These are phyloP conservation scores for Euphrasia arctica DNA, from an alignment of 305 asterid genomes.

Conservation along the genomic window DNA sequence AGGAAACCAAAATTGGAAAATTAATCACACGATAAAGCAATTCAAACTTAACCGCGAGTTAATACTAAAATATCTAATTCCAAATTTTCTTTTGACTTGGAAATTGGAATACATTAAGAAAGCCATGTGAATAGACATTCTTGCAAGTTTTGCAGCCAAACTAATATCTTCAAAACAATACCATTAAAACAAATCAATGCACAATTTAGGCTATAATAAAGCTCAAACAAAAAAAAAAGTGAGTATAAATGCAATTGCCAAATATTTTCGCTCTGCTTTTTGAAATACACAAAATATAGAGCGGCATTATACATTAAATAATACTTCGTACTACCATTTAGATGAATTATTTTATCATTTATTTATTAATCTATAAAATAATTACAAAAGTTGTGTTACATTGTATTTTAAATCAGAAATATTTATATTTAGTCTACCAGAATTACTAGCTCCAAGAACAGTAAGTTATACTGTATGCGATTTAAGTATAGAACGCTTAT, in stretches of 20 bases:
- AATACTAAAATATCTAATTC: neutral
- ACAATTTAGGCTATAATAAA: slow-evolving; percentile 1
- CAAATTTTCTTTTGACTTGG: neutral
- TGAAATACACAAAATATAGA: neutral
- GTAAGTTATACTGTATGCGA: neutral
- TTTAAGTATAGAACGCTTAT: neutral
- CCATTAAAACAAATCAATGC: neutral
- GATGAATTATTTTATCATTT: neutral
- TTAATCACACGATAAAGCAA: neutral
- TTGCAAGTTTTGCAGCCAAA: neutral
- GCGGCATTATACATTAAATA: neutral
- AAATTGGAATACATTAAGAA: neutral
- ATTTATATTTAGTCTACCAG: neutral
- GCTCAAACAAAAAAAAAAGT: neutral
- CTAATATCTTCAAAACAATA: slow-evolving; percentile 1
- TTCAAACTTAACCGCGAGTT: neutral
- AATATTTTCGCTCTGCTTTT: neutral
- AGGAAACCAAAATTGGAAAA: neutral
- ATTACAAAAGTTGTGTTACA: neutral
- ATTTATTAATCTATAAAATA: neutral
- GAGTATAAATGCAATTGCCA: neutral
- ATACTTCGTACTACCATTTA: neutral
- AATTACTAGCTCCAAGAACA: neutral
- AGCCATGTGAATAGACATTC: neutral
- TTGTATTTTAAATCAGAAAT: neutral